Percentiles rank a stretch among this genome's conserved stretches.
phyloP scores from a whole-genome alignment of 345 rosid species.

The Citrus sinensis region DVS_A1.0 CM039165.1:12967001-12967500 shows the following conservation, averaged over 20 bases:
- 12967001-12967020: background rate
- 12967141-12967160: constrained; percentile 96
- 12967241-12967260: constrained; percentile 21
- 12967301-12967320: constrained; percentile 86
- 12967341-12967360: constrained; percentile 92
- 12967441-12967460: constrained; percentile 80
- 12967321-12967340: constrained; percentile 80
- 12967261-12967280: constrained; percentile 29
- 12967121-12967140: constrained; percentile 66
- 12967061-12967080: background rate
- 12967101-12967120: constrained; percentile 34
- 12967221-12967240: constrained; percentile 27
- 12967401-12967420: constrained; percentile 83
- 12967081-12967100: background rate
- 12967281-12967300: constrained; percentile 85
- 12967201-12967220: constrained; percentile 21
- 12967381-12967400: constrained; percentile 96
- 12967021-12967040: background rate
- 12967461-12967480: constrained; percentile 57
- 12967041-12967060: constrained; percentile 2
- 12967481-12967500: constrained; percentile 73
- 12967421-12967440: constrained; percentile 64
- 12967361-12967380: constrained; percentile 91
- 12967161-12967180: constrained; percentile 98
- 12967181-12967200: constrained; percentile 46